Base-by-base conservation (phyloP, 495 filamentous ascomycete species). In the Sabuloglossum arenarium region DNA sequence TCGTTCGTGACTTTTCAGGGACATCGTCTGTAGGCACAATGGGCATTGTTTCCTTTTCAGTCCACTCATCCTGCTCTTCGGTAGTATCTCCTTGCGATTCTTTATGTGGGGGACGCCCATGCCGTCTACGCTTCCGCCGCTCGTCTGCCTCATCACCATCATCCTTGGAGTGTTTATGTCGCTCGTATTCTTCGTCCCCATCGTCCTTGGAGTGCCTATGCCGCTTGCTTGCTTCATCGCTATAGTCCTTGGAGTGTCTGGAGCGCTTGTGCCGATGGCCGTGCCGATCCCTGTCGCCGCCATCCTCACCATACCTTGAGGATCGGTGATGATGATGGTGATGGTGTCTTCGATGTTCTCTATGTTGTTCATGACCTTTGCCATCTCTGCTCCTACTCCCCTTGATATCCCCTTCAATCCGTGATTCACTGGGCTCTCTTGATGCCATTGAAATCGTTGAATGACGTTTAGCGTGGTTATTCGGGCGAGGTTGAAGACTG, bases 371-470 rank as follows among this genome's bases (percentile, higher is more conserved):
- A 23, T 19, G 55, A 12, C 21, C 29, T 21, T 50, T 39, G 14
- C n/a, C 47, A 51, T 51, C 47, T 6, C 47, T 51, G 5, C 12
- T 11, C 28, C 23, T 14, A 51, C 47, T 29, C 23, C 10, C 11
- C 3, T 51, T 30, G 25, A 24, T 30, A 43, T 59, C 60, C 31
- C 66, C 68, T 56, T 73, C 65, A 21, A 66, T 68, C 39, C 77
- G 60, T 2, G 70, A 70, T 56, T 75, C 76, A 53, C 76, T 75
- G 57, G 77, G 76, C 54, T 75, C 74, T 62, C 77, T 75, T 50
- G 77, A 61, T 14, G 70, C 72, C 75, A 77, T 79, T 29, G 2
- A n/a, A 25, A 39, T 8, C 8, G 34, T 39, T 39, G 34, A 16
- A 8, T 8, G 45, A 16, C 1, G 27, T 23, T 29, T 19, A 30